Evolutionary conservation across 495 filamentous ascomycete species (phyloP).

Genomic region (Lichenothelia convexa): DNA sequence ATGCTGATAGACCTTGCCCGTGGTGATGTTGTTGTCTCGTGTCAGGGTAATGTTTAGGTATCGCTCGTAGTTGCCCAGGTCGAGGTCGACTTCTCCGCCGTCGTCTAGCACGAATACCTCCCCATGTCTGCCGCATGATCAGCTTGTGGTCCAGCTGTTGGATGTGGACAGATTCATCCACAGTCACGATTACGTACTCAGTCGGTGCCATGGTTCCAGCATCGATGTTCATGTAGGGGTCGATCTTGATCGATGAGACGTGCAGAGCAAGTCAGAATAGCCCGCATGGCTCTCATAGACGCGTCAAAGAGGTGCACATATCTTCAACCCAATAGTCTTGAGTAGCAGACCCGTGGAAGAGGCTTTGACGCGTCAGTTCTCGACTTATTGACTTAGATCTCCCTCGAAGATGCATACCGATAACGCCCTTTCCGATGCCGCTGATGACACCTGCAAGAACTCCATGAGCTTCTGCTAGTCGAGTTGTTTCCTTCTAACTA

Average conservation of each 20-base stretch:
- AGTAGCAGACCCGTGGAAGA: slow-evolving; percentile 60
- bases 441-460: slow-evolving; percentile 45
- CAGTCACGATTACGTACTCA: slow-evolving; percentile 35
- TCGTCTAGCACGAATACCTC: slow-evolving; percentile 60
- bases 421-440: slow-evolving; percentile 71
- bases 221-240: slow-evolving; percentile 75
- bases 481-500: slow-evolving; percentile 12
- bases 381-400: too few species aligned
- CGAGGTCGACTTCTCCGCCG: slow-evolving; percentile 73
- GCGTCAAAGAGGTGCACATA: slow-evolving; percentile 19
- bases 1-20: slow-evolving; percentile 81
- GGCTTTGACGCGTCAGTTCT: slow-evolving; percentile 28
- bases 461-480: slow-evolving; percentile 1
- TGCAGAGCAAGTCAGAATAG: slow-evolving; percentile 21
- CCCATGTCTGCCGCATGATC: slow-evolving; percentile 34
- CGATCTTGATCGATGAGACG: slow-evolving; percentile 57
- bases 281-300: slow-evolving; percentile 6
- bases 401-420: slow-evolving; percentile 48
- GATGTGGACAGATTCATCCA: slow-evolving; percentile 2
- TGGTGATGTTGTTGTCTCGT: slow-evolving; percentile 80
- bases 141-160: background rate
- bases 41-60: slow-evolving; percentile 56
- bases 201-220: slow-evolving; percentile 65
- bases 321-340: slow-evolving; percentile 64
- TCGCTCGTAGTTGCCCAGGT: slow-evolving; percentile 91